Percentiles rank a stretch among this genome's conserved stretches.
Conservation (phyloP, 2,329 filamentous ascomycete species). For the Xylaria sp. region DNA sequence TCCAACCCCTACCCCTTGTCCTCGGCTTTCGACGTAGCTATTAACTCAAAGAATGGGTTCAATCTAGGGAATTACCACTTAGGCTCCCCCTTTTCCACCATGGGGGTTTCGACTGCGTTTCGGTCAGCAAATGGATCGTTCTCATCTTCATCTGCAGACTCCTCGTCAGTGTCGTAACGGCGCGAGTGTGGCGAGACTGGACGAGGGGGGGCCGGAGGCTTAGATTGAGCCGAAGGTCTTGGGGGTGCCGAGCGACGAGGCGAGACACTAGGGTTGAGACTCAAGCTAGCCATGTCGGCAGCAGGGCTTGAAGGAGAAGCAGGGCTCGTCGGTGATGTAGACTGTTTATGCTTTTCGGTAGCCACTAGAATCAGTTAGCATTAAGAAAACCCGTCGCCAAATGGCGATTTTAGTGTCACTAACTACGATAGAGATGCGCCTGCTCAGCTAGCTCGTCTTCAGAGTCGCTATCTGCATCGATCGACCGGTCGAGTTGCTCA, state of each 20-base stretch:
- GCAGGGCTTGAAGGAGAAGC: constrained; percentile 50
- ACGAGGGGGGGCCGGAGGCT: constrained; percentile 63
- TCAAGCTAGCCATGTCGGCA: constrained; percentile 59
- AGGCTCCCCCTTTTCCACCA: constrained; percentile 54
- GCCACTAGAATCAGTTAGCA: constrained; percentile 59
- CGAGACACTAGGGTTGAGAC: constrained; percentile 53
- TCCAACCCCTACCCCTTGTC: background rate
- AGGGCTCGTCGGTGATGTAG: constrained; percentile 54
- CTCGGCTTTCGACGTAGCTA: background rate
- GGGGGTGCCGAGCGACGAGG: constrained; percentile 60
- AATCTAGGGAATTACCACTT: constrained; percentile 46
- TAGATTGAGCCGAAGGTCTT: constrained; percentile 58
- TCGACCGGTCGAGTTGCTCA: constrained; percentile 89
- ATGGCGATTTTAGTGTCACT: constrained; percentile 38
- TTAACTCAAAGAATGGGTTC: background rate
- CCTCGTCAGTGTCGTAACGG: constrained; percentile 67
- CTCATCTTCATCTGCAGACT: constrained; percentile 76
- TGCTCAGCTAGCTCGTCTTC: constrained; percentile 75
- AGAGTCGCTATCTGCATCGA: constrained; percentile 78
- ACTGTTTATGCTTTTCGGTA: constrained; percentile 62
- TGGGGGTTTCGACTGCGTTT: constrained; percentile 69
- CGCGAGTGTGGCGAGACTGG: constrained; percentile 58
- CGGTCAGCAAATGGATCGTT: constrained; percentile 88
- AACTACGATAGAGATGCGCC: constrained; percentile 72
- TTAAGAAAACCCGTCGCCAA: constrained; percentile 25